Percentiles rank a stretch among this genome's conserved stretches.
phyloP scores from a whole-genome alignment of 2,329 filamentous ascomycete genomes.

The Alternaria novae-zelandiae region DNA sequence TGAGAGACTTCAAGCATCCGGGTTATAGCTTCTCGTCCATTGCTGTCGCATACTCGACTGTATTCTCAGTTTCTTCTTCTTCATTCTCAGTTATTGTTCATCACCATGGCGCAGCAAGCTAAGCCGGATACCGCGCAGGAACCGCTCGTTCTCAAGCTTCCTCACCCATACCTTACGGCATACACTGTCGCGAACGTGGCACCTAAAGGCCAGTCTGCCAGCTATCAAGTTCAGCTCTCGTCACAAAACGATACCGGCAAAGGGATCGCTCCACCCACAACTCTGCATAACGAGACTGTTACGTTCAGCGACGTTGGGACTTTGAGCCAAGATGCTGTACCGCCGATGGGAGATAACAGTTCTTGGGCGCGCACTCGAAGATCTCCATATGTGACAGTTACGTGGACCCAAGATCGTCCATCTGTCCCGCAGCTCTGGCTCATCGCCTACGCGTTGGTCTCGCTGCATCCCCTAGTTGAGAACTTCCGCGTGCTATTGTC shows the following conservation, averaged over 20 bases:
- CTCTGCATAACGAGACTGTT: slow-evolving; percentile 35
- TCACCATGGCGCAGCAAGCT: slow-evolving; percentile 28
- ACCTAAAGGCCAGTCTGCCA: slow-evolving; percentile 23
- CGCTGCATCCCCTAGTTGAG: slow-evolving; percentile 53
- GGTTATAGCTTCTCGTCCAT: slow-evolving; percentile 1
- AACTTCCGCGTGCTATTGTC: slow-evolving; percentile 52
- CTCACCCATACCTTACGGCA: slow-evolving; percentile 47
- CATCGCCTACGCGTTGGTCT: slow-evolving; percentile 54
- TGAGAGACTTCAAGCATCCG: slow-evolving; percentile 15
- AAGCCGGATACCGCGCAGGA: slow-evolving; percentile 20
- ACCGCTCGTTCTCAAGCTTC: slow-evolving; percentile 42
- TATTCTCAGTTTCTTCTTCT: slow-evolving; percentile 5
- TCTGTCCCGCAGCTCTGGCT: slow-evolving; percentile 57
- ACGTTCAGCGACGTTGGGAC: slow-evolving; percentile 41
- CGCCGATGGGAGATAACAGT: slow-evolving; percentile 43
- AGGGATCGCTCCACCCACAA: slow-evolving; percentile 29
- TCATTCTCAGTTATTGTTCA: neutral
- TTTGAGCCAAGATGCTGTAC: slow-evolving; percentile 30
- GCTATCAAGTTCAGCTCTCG: slow-evolving; percentile 31
- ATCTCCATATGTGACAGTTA: slow-evolving; percentile 51
- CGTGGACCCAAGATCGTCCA: slow-evolving; percentile 52
- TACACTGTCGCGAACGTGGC: slow-evolving; percentile 38
- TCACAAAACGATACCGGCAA: slow-evolving; percentile 22
- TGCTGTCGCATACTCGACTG: neutral
- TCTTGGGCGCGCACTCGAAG: slow-evolving; percentile 55